phyloP scores from a whole-genome alignment of 331 rosid genomes.

The Quercus phellos region DNA sequence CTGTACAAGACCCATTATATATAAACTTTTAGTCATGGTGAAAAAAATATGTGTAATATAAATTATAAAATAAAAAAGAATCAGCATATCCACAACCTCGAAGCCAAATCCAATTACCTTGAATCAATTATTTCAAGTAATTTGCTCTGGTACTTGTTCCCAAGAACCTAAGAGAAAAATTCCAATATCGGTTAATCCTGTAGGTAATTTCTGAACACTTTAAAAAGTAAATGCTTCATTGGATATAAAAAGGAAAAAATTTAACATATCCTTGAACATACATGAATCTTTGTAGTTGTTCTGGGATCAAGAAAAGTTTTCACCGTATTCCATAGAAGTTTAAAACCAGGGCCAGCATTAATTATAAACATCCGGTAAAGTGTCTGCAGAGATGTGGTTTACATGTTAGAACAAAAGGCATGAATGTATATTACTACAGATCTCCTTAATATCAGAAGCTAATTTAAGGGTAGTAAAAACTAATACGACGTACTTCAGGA shows the following conservation, averaged over 20 bases:
- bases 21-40: background rate
- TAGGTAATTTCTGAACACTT: background rate
- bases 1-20: conserved; percentile 38
- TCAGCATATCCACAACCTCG: conserved; percentile 2
- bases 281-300: conserved; percentile 74
- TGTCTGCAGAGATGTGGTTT: conserved; percentile 47
- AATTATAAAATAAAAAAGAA: conserved; percentile 9
- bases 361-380: conserved; percentile 70
- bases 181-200: conserved; percentile 19
- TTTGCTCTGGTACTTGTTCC: conserved; percentile 71
- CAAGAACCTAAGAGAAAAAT: conserved; percentile 57
- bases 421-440: conserved; percentile 9
- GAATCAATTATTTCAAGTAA: conserved; percentile 67
- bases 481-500: conserved; percentile 62
- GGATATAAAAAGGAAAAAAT: background rate
- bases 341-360: conserved; percentile 83
- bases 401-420: conserved; percentile 5
- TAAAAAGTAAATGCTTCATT: conserved; percentile 3
- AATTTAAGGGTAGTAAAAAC: background rate
- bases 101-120: conserved; percentile 42
- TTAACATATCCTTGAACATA: conserved; percentile 31
- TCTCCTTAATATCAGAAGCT: conserved; percentile 6
- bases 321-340: conserved; percentile 75
- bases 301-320: conserved; percentile 73
- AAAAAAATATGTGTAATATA: background rate